Conservation (phyloP, 345 rosid species). For the Syzygium aqueum region DNA sequence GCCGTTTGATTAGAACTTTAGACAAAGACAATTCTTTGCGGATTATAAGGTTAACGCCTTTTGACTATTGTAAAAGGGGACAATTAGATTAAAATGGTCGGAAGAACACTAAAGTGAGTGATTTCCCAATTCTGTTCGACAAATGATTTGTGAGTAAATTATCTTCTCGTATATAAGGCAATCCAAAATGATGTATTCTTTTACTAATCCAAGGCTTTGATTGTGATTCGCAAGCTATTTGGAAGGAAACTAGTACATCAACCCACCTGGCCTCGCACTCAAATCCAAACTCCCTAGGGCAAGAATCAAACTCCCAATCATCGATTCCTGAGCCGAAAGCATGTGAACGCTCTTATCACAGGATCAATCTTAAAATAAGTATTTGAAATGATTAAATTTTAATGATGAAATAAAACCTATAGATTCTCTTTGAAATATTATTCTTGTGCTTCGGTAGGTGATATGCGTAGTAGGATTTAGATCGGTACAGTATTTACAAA, state of each 20-base stretch:
- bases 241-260: rapidly evolving
- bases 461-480: not conserved
- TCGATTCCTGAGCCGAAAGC: not conserved
- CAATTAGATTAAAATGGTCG: not conserved
- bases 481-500: no score
- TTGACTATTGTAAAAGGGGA: not conserved
- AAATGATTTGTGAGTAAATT: not conserved
- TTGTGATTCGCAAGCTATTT: rapidly evolving
- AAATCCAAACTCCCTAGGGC: not conserved
- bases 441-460: rapidly evolving
- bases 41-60: not conserved
- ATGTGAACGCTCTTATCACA: rapidly evolving
- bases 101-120: not conserved
- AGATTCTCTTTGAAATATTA: not conserved
- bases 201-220: not conserved
- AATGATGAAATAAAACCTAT: not conserved
- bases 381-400: not conserved
- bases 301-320: not conserved
- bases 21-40: not conserved
- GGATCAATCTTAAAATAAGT: rapidly evolving
- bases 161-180: not conserved
- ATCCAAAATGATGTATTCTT: not conserved
- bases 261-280: not conserved
- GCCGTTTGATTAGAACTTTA: not conserved
- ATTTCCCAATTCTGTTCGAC: not conserved